Base-by-base conservation (phyloP, 2,329 filamentous ascomycete genomes). In the Ramichloridium luteum region DNA sequence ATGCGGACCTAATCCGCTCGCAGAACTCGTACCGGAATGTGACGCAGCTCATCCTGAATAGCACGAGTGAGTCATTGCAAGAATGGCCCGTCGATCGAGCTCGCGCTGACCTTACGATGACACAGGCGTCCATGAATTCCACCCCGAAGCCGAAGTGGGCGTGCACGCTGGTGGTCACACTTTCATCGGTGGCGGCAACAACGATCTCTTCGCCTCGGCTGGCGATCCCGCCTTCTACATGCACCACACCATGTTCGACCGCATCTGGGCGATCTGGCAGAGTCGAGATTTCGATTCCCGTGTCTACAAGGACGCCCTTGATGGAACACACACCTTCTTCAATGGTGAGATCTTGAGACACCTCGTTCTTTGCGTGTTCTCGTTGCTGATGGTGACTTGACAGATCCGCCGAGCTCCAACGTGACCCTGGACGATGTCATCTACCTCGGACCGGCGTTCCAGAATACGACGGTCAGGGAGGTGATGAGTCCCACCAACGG, bases 181-280 rank as follows among this genome's bases (percentile, higher is more conserved):
- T 47, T 56, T 58, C 11, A 61, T 58, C 4, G 63, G 62, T 11
- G 62, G 65, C 35, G 55, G 57, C 1, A 61, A 58, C 12, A 54
- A 56, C 26, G 64, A 68, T 46, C 63, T 59, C 34, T 43, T 50
- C 43, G 55, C 58, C 1, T 63, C 59, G 6, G 63, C 65, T 1
- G 56, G 51, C 5, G 64, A 69, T 29, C 64, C 64, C 3, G 41
- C 55, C 4, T 69, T 69, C 51, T 69, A 57, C 47, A 50, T 65
- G 17, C 65, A 68, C 39, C 65, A 68, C 36, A 47, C 43, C 9
- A 60, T 60, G 56, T 58, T 69, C 16, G 41, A 44, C 37, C 54
- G 61, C 1, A 39, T 59, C 4, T 70, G 56, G 50, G 61, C 58
- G 50, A 64, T 61, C 9, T 70, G 66, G 66, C 65, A 70, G 43